Base-by-base conservation (phyloP, 805 yeast genomes). In the Saccharomycopsis sp. region DNA sequence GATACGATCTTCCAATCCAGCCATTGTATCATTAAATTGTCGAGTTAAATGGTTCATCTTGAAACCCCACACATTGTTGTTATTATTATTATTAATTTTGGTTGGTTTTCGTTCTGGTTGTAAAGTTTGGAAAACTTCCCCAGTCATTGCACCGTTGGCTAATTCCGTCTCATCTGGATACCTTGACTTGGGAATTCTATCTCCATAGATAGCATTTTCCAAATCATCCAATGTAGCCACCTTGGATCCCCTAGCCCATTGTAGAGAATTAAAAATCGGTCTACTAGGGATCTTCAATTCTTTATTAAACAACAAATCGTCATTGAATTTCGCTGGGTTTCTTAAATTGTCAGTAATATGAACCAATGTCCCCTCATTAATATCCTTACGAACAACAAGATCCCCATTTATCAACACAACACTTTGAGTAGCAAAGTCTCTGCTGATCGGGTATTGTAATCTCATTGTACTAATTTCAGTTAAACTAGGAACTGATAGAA, bases 241-340 rank as follows among this genome's bases (percentile, higher is more conserved):
- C 16, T 77, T 76, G 0, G 82, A 66, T 2, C 96, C 96, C 53
- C 81, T 77, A 4, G 93, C 85, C 93, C 96, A 85, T 60, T 82
- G 90, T 36, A 85, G 67, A 0, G 93, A 75, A 29, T 87, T 77
- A 4, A 85, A 77, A 3, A 76, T 70, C 2, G 98, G 99, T 39
- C 97, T 71, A 26, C 77, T 74, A 1, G 96, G 94, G 17, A 82
- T 73, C 4, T 72, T 64, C 37, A 83, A 70, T 50, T 77, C 74
- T 21, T 76, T 81, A 56, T 85, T 82, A 64, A 81, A 89, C 28
- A 93, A 63, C 1, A 71, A 63, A 59, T 85, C 95, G n/a, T 53
- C 57, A 37, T 31, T 56, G 3, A 60, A 58, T 26, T 51, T 53
- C 17, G 73, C 72, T 17, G 16, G 4, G 11, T 11, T 21, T 21